A percentile compares a stretch with the other conserved stretches of the same genome.
phyloP scores from a whole-genome alignment of 1,284 basidiomycete genomes.

The Trametes versicolor region DNA sequence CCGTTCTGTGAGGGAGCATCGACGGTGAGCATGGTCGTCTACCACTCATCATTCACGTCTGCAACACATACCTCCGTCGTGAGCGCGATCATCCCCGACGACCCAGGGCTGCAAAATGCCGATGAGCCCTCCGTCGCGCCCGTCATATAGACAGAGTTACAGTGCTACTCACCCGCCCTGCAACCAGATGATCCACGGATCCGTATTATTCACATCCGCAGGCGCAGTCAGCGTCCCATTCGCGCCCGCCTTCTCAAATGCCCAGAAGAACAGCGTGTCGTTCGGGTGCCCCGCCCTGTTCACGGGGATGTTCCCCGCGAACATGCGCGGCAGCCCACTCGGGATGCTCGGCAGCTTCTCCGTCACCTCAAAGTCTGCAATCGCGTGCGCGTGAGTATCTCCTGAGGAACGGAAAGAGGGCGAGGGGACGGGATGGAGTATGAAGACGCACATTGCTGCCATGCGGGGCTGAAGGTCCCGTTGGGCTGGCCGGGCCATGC shows the following conservation, averaged over 20 bases:
- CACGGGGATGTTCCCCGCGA: conserved; percentile 76
- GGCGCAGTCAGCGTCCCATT: conserved; percentile 63
- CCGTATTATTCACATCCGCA: conserved; percentile 47
- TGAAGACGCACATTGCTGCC: conserved; percentile 46
- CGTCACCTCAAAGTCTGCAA: conserved; percentile 41
- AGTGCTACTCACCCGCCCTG: conserved; percentile 69
- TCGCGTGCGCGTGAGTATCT: background rate
- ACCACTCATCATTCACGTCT: too few species aligned
- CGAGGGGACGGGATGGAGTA: background rate
- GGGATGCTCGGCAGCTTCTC: conserved; percentile 68
- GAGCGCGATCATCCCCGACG: conserved; percentile 73
- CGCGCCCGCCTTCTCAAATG: conserved; percentile 60
- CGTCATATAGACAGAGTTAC: too few species aligned
- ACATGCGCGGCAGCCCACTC: conserved; percentile 64
- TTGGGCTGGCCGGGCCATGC: conserved; percentile 39
- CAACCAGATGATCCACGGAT: conserved; percentile 81
- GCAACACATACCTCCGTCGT: conserved; percentile 67
- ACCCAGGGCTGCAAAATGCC: conserved; percentile 56
- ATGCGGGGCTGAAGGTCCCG: conserved; percentile 42
- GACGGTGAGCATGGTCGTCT: background rate
- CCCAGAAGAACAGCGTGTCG: conserved; percentile 79
- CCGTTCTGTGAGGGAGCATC: conserved; percentile 60
- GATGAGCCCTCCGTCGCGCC: background rate
- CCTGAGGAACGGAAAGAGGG: background rate
- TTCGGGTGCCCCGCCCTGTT: conserved; percentile 62